Conservation (phyloP, 805 yeast species). For the Metschnikowia hibisci region DNA sequence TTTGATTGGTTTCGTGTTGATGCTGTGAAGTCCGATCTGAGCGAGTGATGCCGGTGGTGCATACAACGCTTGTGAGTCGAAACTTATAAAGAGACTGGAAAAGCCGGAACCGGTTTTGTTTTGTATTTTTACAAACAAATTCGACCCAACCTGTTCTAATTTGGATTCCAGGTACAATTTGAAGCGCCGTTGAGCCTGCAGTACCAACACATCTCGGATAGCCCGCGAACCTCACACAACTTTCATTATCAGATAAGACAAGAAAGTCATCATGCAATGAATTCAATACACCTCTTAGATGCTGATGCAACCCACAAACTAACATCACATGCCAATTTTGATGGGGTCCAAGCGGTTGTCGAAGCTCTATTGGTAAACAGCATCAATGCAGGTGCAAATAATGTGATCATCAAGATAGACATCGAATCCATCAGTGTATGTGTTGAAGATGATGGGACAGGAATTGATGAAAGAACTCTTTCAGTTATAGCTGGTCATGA, state of each 20-base stretch:
- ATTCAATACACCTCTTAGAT: background rate
- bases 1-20: background rate
- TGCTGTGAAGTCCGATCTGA: background rate
- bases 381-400: slow-evolving; percentile 49
- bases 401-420: slow-evolving; percentile 33
- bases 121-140: no score
- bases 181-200: slow-evolving; percentile 1
- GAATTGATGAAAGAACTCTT: slow-evolving; percentile 37
- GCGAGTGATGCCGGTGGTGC: slow-evolving; percentile 1
- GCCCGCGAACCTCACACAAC: background rate
- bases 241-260: background rate
- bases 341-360: slow-evolving; percentile 39
- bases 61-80: background rate
- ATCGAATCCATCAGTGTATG: slow-evolving; percentile 27
- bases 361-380: slow-evolving; percentile 53
- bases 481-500: background rate
- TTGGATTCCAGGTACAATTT: background rate
- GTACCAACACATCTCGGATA: background rate
- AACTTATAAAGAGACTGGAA: no score
- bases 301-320: slow-evolving; percentile 7
- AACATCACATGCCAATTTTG: slow-evolving; percentile 33
- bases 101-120: no score
- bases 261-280: slow-evolving; percentile 2
- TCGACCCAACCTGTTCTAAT: no score
- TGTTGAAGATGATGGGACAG: slow-evolving; percentile 70